Evolutionary conservation across 345 rosid genomes (phyloP).

Genomic region (Rhodamnia argentea): DNA sequence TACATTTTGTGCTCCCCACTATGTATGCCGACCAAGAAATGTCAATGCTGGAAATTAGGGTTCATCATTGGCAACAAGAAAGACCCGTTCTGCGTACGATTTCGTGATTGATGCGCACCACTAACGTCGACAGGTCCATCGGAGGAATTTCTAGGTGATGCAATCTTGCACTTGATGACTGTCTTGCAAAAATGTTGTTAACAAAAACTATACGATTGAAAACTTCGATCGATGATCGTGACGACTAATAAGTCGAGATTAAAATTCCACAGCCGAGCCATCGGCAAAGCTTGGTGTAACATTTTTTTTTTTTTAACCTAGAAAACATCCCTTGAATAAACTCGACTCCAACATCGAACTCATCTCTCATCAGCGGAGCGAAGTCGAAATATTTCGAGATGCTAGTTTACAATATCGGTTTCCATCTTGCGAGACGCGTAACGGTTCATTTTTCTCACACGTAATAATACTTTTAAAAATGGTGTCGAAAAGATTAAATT

Average conservation of each 20-base stretch:
- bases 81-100: background rate
- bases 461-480: background rate
- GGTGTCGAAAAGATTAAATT: background rate
- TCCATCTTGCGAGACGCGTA: background rate
- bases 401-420: background rate
- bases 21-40: background rate
- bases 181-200: no score
- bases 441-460: background rate
- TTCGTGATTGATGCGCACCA: background rate
- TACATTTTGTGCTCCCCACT: background rate
- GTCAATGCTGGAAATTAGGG: background rate
- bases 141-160: background rate
- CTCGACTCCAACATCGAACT: background rate
- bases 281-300: background rate
- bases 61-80: background rate
- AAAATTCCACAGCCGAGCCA: background rate
- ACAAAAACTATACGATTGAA: background rate
- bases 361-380: background rate
- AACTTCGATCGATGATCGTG: rapidly evolving
- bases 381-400: background rate
- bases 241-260: background rate
- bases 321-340: background rate
- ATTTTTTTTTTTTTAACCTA: background rate
- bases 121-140: background rate
- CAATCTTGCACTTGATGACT: no score